Evolutionary conservation across 768 basidiomycete species (phyloP).

Genomic region (Chalciporus sphaerocephalus): DNA sequence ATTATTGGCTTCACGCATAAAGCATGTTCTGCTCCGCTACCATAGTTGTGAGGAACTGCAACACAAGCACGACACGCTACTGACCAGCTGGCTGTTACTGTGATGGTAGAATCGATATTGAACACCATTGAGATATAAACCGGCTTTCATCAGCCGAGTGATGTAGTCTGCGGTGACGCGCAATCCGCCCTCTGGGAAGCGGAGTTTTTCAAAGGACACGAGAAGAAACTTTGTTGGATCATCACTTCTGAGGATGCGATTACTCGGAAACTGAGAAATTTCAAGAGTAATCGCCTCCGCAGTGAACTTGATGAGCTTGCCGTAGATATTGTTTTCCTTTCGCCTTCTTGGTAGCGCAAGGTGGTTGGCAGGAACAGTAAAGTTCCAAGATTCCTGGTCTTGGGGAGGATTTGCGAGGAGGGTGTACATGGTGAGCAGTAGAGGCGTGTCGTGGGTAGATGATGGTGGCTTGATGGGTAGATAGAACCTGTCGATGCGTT

Average conservation of each 20-base stretch:
- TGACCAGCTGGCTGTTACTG: slow-evolving; percentile 65
- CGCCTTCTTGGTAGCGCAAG: slow-evolving; percentile 28
- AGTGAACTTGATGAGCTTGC: slow-evolving; percentile 51
- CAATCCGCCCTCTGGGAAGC: slow-evolving; percentile 51
- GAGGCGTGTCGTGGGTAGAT: neutral
- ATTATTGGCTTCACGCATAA: slow-evolving; percentile 48
- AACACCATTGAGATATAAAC: slow-evolving; percentile 51
- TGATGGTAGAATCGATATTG: slow-evolving; percentile 71
- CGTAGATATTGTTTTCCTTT: slow-evolving; percentile 29
- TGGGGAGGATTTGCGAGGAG: slow-evolving; percentile 39
- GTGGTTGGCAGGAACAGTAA: slow-evolving; percentile 33
- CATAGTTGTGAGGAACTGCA: neutral
- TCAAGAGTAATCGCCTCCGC: slow-evolving; percentile 48
- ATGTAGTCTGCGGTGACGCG: slow-evolving; percentile 53
- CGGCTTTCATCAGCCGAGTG: slow-evolving; percentile 47
- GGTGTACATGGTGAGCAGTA: slow-evolving; percentile 19
- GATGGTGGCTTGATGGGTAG: neutral
- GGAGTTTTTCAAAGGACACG: slow-evolving; percentile 47
- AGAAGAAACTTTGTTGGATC: slow-evolving; percentile 55
- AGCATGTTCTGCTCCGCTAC: slow-evolving; percentile 61
- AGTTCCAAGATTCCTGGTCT: slow-evolving; percentile 53
- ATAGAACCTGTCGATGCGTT: slow-evolving; percentile 3
- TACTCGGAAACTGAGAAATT: slow-evolving; percentile 47
- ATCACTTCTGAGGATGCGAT: slow-evolving; percentile 56
- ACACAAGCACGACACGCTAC: neutral